Evolutionary conservation across 805 yeast genomes (phyloP), one percentile per base, ranked within the genome.

Genomic region (Debaryomyces maramus): DNA sequence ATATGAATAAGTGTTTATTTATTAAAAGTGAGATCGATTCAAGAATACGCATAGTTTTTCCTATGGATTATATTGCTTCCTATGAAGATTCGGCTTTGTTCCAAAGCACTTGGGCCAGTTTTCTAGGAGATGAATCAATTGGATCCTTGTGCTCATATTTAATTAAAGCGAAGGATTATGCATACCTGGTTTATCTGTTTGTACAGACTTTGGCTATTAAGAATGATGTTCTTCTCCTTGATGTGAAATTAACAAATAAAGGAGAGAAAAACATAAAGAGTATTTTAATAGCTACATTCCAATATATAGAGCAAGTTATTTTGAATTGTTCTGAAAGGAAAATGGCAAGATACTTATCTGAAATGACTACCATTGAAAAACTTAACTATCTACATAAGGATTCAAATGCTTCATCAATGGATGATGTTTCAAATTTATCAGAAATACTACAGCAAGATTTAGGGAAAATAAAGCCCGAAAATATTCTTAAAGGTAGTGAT

Each of bases 91-190:
- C 11, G 6, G 17, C 21, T 13, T 14, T 33, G 14, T 33, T 22
- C 28, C 17, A 10, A 13, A 57, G 58, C 8, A 55, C 72, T 3
- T 80, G 88, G 83, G 70, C 79, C 39, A 75, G 75, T 34, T 38
- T 83, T 0, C 59, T 83, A 36, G 91, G 91, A 1, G 81, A 80
- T 55, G 91, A 85, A 58, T 60, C 79, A 4, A 40, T 47, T 2
- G 73, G 73, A 0, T 76, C 88, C 0, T 52, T 84, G 5, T 72
- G 73, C 44, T 56, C 68, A 4, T 52, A 49, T 13, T 57, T 81
- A 7, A 61, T 60, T 15, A 36, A 44, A 4, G 22, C 39, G 6
- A 52, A 48, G 28, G 71, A 61, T 15, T 67, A 58, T 42, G 66
- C 68, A 10, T 56, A 67, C 1, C 53, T 61, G 0, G 58, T 78